Evolutionary conservation across 1,284 basidiomycete genomes (phyloP).

Genomic region (Heliocybe sulcata): DNA sequence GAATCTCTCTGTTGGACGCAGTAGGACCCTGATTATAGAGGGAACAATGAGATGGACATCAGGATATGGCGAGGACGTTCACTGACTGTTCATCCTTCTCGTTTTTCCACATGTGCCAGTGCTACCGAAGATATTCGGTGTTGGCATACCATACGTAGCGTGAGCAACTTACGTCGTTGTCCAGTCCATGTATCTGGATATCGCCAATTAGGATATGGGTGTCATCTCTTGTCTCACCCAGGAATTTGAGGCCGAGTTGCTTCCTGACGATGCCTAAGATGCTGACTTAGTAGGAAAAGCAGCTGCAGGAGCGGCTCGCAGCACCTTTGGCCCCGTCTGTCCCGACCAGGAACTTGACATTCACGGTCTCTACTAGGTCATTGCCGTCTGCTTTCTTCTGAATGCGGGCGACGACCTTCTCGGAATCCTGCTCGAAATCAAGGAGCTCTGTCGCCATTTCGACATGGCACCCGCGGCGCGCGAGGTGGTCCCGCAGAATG

Average conservation of each 20-base stretch:
- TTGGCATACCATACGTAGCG: background rate
- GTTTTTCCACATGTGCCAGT: conserved; percentile 23
- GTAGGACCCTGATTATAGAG: conserved; percentile 7
- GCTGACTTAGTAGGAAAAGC: background rate
- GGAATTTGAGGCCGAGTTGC: conserved; percentile 19
- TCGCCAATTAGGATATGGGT: conserved; percentile 23
- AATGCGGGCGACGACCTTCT: conserved; percentile 15
- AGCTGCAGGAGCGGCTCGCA: background rate
- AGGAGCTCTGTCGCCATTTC: conserved; percentile 23
- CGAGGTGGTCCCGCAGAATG: conserved; percentile 22
- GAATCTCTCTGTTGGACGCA: conserved; percentile 6
- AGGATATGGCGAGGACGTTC: background rate
- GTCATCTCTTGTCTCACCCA: conserved; percentile 21
- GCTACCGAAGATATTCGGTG: conserved; percentile 10
- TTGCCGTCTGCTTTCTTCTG: conserved; percentile 6
- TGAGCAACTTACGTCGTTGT: conserved; percentile 13
- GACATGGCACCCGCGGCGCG: conserved; percentile 16
- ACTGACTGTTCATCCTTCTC: conserved; percentile 11
- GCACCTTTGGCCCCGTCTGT: conserved; percentile 30
- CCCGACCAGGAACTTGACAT: conserved; percentile 23
- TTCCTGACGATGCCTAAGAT: conserved; percentile 21
- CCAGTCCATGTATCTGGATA: conserved; percentile 18
- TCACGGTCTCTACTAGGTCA: conserved; percentile 8
- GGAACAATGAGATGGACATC: conserved; percentile 1
- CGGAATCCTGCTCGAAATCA: conserved; percentile 16